Evolutionary conservation across 768 basidiomycete species (phyloP), one percentile per base, ranked within the genome.

Genomic region (Kwoniella sp.): DNA sequence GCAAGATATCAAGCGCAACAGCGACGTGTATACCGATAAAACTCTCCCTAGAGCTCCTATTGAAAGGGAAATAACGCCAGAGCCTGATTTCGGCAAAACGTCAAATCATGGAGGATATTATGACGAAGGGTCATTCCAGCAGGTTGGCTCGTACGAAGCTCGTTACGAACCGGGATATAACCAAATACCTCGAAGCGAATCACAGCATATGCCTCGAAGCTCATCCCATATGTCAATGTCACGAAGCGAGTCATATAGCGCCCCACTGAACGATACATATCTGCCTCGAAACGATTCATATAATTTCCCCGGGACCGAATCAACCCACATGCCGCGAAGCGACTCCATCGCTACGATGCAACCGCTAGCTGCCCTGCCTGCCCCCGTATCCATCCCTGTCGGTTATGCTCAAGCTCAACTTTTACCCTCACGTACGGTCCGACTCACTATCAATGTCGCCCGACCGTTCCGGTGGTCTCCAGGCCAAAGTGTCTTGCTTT

Each of bases 401-500:
- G 90, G 90, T 1, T 89, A 85, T 78, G 88, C 85, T 1, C 84
- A 87, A 50, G 86, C 85, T 1, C 86, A 88, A 66, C 80, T 90
- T 8, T 81, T 91, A 19, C 85, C 90, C 0, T 90, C 90, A 9
- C 82, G 84, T 2, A 89, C 87, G 4, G 79, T 91, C 19, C 86
- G 90, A 47, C 76, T 91, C n/a, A 86, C 87, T 0, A 80, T 90
- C 44, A 80, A 86, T 58, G 82, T 87, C 0, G 83, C 86, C 0
- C 83, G 84, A 1, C 83, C 83, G 54, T 74, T 88, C 53, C 77
- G 82, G 0, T 91, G 90, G 90, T 83, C 86, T 0, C 86, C 90
- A 1, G 90, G 90, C n/a, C 90, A 91, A 77, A 88, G 89, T 76
- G 86, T 90, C 69, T 82, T 88, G 24, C 82, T 91, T 64, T 85